Evolutionary conservation across 2,329 filamentous ascomycete species (phyloP).

Genomic region (Aspergillus niger): DNA sequence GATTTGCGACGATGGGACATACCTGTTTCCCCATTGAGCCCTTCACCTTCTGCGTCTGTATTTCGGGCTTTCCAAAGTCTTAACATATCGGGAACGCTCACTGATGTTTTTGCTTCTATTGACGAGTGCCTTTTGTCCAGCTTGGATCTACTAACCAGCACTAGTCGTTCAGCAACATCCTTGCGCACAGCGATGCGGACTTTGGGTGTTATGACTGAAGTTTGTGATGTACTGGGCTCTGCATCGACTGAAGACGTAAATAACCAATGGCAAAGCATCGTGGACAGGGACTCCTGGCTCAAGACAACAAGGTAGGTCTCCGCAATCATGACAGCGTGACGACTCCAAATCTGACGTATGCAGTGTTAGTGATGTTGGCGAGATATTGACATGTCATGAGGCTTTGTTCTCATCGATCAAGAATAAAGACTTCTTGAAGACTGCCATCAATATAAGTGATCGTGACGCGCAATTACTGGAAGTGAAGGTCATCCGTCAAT

Average conservation of each 20-base stretch:
- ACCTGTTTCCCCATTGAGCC: slow-evolving; percentile 65
- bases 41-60: slow-evolving; percentile 67
- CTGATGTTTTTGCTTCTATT: slow-evolving; percentile 58
- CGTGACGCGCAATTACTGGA: slow-evolving; percentile 70
- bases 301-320: slow-evolving; percentile 69
- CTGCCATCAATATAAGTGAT: slow-evolving; percentile 61
- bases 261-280: slow-evolving; percentile 64
- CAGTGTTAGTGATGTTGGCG: slow-evolving; percentile 66
- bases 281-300: slow-evolving; percentile 74
- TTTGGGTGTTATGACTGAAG: slow-evolving; percentile 75
- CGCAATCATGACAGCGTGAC: background rate
- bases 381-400: slow-evolving; percentile 79
- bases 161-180: slow-evolving; percentile 40
- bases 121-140: slow-evolving; percentile 61
- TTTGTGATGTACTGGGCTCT: slow-evolving; percentile 73
- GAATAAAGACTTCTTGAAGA: slow-evolving; percentile 65
- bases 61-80: slow-evolving; percentile 83
- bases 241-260: slow-evolving; percentile 62
- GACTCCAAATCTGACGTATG: slow-evolving; percentile 17
- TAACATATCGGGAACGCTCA: slow-evolving; percentile 63
- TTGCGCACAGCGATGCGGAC: slow-evolving; percentile 62
- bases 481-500: slow-evolving; percentile 72
- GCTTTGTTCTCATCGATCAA: slow-evolving; percentile 80
- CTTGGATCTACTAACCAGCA: slow-evolving; percentile 43
- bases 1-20: slow-evolving; percentile 92